Evolutionary conservation across 148 eudicot genomes (phyloP).

Genomic region (Camellia sinensis): DNA sequence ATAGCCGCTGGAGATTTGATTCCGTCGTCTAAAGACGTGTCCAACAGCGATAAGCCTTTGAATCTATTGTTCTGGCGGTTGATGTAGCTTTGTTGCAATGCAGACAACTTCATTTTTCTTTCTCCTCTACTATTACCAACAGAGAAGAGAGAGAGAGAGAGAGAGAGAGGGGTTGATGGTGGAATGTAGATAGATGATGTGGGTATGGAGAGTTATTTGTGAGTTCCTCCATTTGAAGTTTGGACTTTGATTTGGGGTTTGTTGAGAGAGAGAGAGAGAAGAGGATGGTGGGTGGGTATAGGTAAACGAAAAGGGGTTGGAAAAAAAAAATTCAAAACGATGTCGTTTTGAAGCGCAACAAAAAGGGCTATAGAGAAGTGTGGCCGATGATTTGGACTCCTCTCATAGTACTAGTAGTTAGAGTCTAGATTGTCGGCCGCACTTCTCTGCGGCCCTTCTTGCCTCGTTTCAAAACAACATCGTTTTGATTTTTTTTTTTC

Average conservation of each 20-base stretch:
- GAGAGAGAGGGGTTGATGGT: neutral
- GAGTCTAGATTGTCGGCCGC: too few relatives aligned
- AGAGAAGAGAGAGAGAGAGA: too few relatives aligned
- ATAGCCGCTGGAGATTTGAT: constrained; percentile 57
- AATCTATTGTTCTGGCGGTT: constrained; percentile 67
- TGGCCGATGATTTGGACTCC: too few relatives aligned
- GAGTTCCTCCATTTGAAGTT: neutral
- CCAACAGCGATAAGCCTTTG: constrained; percentile 30
- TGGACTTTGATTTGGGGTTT: neutral
- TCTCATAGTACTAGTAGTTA: too few relatives aligned
- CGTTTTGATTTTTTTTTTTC: too few relatives aligned
- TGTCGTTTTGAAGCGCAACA: too few relatives aligned
- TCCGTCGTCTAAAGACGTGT: constrained; percentile 27
- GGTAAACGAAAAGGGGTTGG: neutral
- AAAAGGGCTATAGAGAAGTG: too few relatives aligned
- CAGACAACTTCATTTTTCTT: constrained; percentile 61
- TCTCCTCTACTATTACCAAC: constrained; percentile 1
- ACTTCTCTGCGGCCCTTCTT: too few relatives aligned
- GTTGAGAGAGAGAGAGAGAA: neutral
- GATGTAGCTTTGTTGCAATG: constrained; percentile 49
- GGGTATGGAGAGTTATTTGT: neutral
- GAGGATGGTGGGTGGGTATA: neutral
- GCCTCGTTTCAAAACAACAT: too few relatives aligned
- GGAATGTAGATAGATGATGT: neutral
- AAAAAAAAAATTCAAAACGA: too few relatives aligned